phyloP scores from a whole-genome alignment of 1,139 yeast species.

The Pichia sp. region DNA sequence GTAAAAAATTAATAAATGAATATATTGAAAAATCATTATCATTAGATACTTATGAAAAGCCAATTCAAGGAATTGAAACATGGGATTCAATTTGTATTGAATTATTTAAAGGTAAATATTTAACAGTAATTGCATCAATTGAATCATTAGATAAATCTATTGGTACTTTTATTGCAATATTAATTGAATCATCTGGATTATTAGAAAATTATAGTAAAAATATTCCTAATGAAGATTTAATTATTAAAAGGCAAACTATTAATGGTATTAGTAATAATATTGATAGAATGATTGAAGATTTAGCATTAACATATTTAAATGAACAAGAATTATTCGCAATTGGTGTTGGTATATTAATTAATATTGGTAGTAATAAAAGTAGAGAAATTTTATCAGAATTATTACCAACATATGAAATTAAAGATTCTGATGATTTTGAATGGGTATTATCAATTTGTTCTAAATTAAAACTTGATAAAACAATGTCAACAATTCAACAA shows the following conservation, averaged over 20 bases:
- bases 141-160: slow-evolving; percentile 62
- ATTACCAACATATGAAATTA: slow-evolving; percentile 55
- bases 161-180: slow-evolving; percentile 58
- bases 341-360: slow-evolving; percentile 52
- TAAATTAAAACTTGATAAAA: slow-evolving; percentile 41
- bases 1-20: slow-evolving; percentile 37
- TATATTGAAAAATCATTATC: slow-evolving; percentile 31
- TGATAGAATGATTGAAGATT: slow-evolving; percentile 53
- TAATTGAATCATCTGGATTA: slow-evolving; percentile 60
- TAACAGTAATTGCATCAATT: slow-evolving; percentile 54
- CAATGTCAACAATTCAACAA: slow-evolving; percentile 41
- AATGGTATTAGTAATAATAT: slow-evolving; percentile 41
- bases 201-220: slow-evolving; percentile 38
- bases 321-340: slow-evolving; percentile 52
- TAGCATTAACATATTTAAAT: slow-evolving; percentile 50
- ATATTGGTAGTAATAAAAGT: slow-evolving; percentile 35
- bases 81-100: slow-evolving; percentile 64
- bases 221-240: slow-evolving; percentile 1
- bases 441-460: slow-evolving; percentile 65
- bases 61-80: slow-evolving; percentile 20
- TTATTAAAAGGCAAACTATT: slow-evolving; percentile 13
- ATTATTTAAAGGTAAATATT: slow-evolving; percentile 50
- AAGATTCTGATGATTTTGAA: slow-evolving; percentile 69
- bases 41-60: slow-evolving; percentile 16
- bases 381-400: slow-evolving; percentile 50